Base-by-base conservation (phyloP, 768 basidiomycete genomes). In the Tylopilus rubrobrunneus region DNA sequence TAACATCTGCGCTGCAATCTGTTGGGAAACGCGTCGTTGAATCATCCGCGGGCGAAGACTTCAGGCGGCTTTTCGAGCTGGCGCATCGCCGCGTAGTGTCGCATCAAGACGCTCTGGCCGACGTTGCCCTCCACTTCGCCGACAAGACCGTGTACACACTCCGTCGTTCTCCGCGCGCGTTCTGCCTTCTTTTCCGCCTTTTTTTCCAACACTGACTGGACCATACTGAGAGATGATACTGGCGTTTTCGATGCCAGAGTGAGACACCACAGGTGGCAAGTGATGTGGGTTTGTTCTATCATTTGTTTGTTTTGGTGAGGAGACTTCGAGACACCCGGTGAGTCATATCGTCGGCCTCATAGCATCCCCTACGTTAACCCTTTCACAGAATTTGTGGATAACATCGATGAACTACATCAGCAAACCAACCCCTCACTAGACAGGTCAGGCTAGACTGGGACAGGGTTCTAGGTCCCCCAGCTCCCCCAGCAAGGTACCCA, bases 191-290 rank as follows among this genome's bases (percentile, higher is more conserved):
- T 99, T 65, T 74, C 83, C 9, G 81, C 81, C 31, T 87, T 99
- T 71, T 93, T 96, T 67, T 83, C 83, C 40, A 84, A 93, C 60
- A 72, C 76, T 15, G 89, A 83, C 33, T 99, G 97, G 95, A 90
- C 89, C 12, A 63, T 51, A 23, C 74, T 76, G 36, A 78, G 93
- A 76, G 73, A 73, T 56, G 17, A 65, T 61, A 63, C 73, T 7
- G 87, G 85, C 1, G 71, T 76, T 11, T 61, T 96, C 8, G 68
- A 70, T n/a, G 70, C 98, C 41, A 71, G 90, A 59, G 73, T 98
- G 74, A 67, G 67, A 53, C 93, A 97, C 69, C 61, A 92, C 54
- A 71, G 73, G 27, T 91, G 86, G 85, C 76, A 80, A 51, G 78
- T 82, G 6, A 87, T 95, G 85, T 73, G n/a, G 78, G 40, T 85